Evolutionary conservation across 2,329 filamentous ascomycete species (phyloP), one percentile per base, ranked within the genome.

Genomic region (Paracoccidioides brasiliensis): DNA sequence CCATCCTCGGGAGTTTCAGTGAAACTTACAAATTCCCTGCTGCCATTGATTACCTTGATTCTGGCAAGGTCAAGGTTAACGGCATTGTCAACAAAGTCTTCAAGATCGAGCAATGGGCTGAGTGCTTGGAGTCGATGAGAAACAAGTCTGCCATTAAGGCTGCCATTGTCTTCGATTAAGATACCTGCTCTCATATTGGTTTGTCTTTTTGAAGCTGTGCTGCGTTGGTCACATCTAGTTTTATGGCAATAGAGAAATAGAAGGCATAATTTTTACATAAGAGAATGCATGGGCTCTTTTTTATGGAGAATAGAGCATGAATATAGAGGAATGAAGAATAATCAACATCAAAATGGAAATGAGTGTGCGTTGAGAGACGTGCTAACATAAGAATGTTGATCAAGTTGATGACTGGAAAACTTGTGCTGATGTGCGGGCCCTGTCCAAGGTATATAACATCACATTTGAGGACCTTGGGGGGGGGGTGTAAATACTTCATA

Each of bases 121-220:
- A 86, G 67, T 85, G 83, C 58, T 72, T 88, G 61, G 80, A 86
- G 68, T 78, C 80, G 56, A 86, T 88, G 75, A 80, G 77, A 64
- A 83, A 85, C 72, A 86, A 87, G 76, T 80, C 74, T 54, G 84
- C 83, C 57, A 86, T 88, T 67, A 88, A 88, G 76, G 84, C 84
- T 53, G 83, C 82, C 14, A 86, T 88, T 67, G 78, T 82, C 49
- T 87, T 86, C 63, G 83, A 86, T 59, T 81, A 77, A 62, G 45
- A 35, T 48, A 28, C 33, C 33, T 37, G 28, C n/a, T 28, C 14
- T n/a, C 33, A 10, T 9, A 14, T 37, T 9, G 10, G 14, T 38
- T 12, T 12, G 10, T 15, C 5, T 0, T 15, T 49, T n/a, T 10
- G 15, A 37, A 38, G 12, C 28, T 50, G 1, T 37, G 33, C 30